phyloP scores from a whole-genome alignment of 2,329 filamentous ascomycete genomes.

The Aspergillus calidoustus region DNA sequence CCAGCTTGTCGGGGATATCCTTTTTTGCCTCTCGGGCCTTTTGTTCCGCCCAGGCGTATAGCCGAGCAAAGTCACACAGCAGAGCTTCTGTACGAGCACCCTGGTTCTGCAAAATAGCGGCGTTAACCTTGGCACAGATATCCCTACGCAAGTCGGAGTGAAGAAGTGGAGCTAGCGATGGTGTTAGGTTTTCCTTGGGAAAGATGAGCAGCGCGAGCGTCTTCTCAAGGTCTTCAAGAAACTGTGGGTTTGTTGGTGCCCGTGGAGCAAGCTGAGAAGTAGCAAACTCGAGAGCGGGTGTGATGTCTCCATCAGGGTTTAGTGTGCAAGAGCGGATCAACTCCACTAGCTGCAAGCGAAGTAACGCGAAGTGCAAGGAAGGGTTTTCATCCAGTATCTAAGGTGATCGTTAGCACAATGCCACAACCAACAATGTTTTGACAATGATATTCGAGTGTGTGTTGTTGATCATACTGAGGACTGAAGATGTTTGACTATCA shows the following conservation, averaged over 20 bases:
- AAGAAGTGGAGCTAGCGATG: conserved; percentile 75
- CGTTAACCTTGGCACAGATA: conserved; percentile 88
- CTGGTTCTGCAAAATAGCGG: conserved; percentile 78
- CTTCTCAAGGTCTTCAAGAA: conserved; percentile 83
- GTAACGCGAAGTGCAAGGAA: conserved; percentile 82
- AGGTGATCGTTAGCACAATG: conserved; percentile 30
- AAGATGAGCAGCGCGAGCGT: conserved; percentile 95
- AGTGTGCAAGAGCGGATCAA: conserved; percentile 79
- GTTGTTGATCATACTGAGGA: conserved; percentile 78
- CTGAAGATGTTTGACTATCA: conserved; percentile 81
- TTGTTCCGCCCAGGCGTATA: conserved; percentile 82
- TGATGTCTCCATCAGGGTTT: conserved; percentile 71
- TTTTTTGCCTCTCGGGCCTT: conserved; percentile 54
- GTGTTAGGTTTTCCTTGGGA: conserved; percentile 75
- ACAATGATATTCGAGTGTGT: conserved; percentile 20
- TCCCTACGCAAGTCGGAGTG: conserved; percentile 77
- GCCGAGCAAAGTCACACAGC: conserved; percentile 77
- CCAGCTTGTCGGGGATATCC: conserved; percentile 51
- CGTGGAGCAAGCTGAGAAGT: conserved; percentile 84
- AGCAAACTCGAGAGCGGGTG: conserved; percentile 82
- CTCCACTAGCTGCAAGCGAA: conserved; percentile 91
- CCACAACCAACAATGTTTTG: conserved; percentile 20
- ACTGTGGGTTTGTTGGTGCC: conserved; percentile 78
- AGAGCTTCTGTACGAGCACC: conserved; percentile 77
- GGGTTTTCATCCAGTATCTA: conserved; percentile 87